Evolutionary conservation across 2,329 filamentous ascomycete genomes (phyloP).

Genomic region (Aspergillus fischeri): DNA sequence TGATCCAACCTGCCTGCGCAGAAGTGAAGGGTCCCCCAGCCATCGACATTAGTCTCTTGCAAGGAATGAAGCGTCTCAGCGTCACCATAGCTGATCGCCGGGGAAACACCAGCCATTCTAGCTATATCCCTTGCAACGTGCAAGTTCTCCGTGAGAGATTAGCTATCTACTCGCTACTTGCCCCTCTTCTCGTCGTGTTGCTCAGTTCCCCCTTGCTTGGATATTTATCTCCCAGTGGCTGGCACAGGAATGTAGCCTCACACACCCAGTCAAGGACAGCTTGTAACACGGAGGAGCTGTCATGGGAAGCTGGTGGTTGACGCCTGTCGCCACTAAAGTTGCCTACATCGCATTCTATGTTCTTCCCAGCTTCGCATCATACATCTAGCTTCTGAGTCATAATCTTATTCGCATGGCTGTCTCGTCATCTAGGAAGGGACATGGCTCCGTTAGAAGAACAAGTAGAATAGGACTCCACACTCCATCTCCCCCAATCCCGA

Average conservation of each 20-base stretch:
- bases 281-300: too few relatives aligned
- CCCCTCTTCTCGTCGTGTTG: too few relatives aligned
- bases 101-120: slow-evolving; percentile 1
- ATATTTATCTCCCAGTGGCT: too few relatives aligned
- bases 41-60: not conserved
- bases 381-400: slow-evolving; percentile 12
- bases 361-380: not conserved
- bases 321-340: not conserved
- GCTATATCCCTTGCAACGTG: too few relatives aligned
- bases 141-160: too few relatives aligned
- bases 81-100: not conserved
- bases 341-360: not conserved
- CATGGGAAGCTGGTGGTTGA: not conserved
- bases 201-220: too few relatives aligned
- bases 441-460: slow-evolving; percentile 23
- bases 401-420: slow-evolving; percentile 24
- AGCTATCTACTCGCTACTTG: too few relatives aligned
- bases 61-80: not conserved
- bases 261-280: too few relatives aligned
- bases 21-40: not conserved
- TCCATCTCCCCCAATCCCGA: slow-evolving; percentile 20
- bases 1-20: too few relatives aligned
- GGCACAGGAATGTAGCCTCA: too few relatives aligned
- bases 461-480: slow-evolving; percentile 24
- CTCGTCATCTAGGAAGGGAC: slow-evolving; percentile 22